Evolutionary conservation across 345 rosid species (phyloP), one percentile per base, ranked within the genome.

Genomic region (Citrus mangshanensis): DNA sequence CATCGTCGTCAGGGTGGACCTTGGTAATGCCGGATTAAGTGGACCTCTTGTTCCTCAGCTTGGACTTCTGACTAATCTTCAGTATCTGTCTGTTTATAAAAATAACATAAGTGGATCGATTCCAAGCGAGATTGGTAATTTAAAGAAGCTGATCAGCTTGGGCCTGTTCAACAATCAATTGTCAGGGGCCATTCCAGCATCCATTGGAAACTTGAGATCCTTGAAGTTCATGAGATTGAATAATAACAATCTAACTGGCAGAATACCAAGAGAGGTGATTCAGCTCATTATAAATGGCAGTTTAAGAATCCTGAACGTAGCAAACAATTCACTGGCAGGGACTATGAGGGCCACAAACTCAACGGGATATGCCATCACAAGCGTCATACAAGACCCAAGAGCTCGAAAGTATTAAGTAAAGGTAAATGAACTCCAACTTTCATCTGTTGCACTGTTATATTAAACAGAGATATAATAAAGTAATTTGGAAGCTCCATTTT

Each of bases 41-140:
- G 91, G 91, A 73, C 70, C 82, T 1, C 85, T 90, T 65, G 40
- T 83, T 66, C 89, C 88, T 18, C 70, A 86, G 78, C 90, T 87
- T 63, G 89, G 86, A 64, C 34, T 0, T 8, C 58, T 90, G 83
- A 3, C 81, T 14, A 83, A 88, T 86, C 86, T 90, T 28, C 88
- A 82, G 76, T 85, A 81, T 67, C 37, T 90, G 90, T 40, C 61
- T 60, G 56, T 80, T 28, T 77, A 0, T 51, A 69, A 8, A 4
- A 87, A 87, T 56, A 76, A 35, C 16, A 34, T 90, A 27, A 79
- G 10, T 42, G 90, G 90, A 64, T 0, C 35, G 9, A 88, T 90
- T 46, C 93, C 91, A 9, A 3, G 18, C 1, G 80, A 62, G 78
- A 49, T 89, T 0, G 93, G 88, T 40, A 77, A 79, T 70, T 74